phyloP scores from a whole-genome alignment of 139 green algal genomes.

The Chlorella sp. region DNA sequence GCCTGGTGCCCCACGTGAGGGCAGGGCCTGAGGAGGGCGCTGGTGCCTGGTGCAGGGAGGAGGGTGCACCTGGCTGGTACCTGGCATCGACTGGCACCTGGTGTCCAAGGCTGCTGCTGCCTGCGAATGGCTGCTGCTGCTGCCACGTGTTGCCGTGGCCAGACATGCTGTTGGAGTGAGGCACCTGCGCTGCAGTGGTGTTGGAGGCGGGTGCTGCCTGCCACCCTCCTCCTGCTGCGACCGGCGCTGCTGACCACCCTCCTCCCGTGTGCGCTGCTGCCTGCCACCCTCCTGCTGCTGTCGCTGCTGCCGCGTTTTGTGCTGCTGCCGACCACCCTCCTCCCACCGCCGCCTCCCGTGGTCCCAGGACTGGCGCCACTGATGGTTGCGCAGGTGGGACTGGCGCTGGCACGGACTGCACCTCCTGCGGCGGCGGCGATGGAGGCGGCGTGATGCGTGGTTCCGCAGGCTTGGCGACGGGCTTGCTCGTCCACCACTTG shows the following conservation, averaged over 20 bases:
- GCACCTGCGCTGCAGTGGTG: too few relatives aligned
- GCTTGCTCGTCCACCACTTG: too few relatives aligned
- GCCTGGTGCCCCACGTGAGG: too few relatives aligned
- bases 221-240: background rate
- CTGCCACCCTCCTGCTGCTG: background rate
- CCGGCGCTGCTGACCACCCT: background rate
- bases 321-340: background rate
- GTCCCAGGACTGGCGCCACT: background rate
- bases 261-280: background rate
- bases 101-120: background rate
- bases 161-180: too few relatives aligned
- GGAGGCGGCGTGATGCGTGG: background rate
- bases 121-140: background rate
- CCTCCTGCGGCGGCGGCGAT: background rate
- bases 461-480: background rate
- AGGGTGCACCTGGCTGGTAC: too few relatives aligned
- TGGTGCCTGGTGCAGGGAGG: too few relatives aligned
- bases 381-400: background rate
- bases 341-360: background rate
- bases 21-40: too few relatives aligned
- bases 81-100: too few relatives aligned
- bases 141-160: too few relatives aligned
- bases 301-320: background rate
- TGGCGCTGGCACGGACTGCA: background rate
- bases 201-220: too few relatives aligned